Conservation (phyloP, 164 flowering plant species). For the Euptelea pleiosperma region DNA sequence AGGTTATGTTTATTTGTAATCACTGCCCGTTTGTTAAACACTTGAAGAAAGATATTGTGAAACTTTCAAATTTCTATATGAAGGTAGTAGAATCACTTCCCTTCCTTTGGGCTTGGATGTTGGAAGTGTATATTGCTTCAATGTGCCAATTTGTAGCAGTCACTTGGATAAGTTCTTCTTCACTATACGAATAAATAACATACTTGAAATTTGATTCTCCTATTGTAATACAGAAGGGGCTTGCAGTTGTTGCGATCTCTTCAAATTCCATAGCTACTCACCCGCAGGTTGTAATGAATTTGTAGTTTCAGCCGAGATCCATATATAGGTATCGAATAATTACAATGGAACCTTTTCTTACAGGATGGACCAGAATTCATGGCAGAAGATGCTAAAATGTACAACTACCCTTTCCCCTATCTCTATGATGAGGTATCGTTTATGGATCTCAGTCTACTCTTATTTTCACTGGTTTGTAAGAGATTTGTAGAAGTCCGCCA, state of each 20-base stretch:
- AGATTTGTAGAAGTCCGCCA: not conserved
- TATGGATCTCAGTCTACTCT: not conserved
- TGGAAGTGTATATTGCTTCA: not conserved
- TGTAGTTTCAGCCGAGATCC: slow-evolving; percentile 19
- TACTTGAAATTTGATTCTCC: slow-evolving; percentile 19
- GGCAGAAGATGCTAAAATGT: slow-evolving; percentile 83
- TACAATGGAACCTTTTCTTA: slow-evolving; percentile 21
- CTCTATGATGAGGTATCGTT: slow-evolving; percentile 78
- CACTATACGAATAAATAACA: not conserved
- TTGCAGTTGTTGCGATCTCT: slow-evolving; percentile 87
- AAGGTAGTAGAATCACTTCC: slow-evolving; percentile 36
- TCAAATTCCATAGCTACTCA: slow-evolving; percentile 78
- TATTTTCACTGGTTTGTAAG: not conserved
- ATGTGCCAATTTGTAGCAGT: not conserved
- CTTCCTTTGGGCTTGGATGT: not conserved
- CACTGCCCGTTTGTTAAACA: slow-evolving; percentile 93
- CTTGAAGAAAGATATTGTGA: slow-evolving; percentile 75
- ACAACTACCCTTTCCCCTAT: slow-evolving; percentile 82
- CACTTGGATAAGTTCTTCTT: not conserved
- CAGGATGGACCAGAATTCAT: slow-evolving; percentile 93
- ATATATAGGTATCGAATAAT: slow-evolving; percentile 20
- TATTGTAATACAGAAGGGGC: slow-evolving; percentile 99
- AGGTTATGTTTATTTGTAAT: slow-evolving; percentile 96
- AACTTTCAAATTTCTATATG: slow-evolving; percentile 76
- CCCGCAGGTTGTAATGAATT: slow-evolving; percentile 63